These are phyloP conservation scores for Dactylella cylindrospora DNA, from an alignment of 2,329 filamentous ascomycete species.

Conservation along the genomic window DNA sequence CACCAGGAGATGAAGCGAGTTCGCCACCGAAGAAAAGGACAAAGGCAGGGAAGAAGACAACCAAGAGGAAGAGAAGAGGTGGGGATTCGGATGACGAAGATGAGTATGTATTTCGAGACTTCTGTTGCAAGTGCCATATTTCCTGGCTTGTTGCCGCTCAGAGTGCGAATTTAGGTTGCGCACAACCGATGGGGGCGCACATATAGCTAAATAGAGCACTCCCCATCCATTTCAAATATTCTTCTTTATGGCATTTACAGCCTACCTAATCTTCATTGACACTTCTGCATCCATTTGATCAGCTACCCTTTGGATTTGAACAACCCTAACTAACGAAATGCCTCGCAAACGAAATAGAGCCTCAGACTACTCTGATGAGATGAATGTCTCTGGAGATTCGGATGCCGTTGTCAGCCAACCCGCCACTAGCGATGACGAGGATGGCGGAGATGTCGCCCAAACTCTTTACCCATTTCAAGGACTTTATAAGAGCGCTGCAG, in stretches of 20 bases:
- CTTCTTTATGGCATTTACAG: neutral
- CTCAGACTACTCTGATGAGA: conserved; percentile 4
- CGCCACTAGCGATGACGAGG: conserved; percentile 35
- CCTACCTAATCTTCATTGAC: neutral
- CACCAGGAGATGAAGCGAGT: conserved; percentile 31
- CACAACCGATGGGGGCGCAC: too few relatives aligned
- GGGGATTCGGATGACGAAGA: conserved; percentile 24
- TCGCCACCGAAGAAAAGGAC: conserved; percentile 41
- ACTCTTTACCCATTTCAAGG: conserved; percentile 82
- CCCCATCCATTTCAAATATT: neutral
- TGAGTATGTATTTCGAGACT: conserved; percentile 9
- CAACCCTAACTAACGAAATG: conserved; percentile 21
- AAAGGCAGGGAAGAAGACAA: conserved; percentile 23
- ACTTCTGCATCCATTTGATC: neutral
- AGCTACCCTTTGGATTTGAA: neutral
- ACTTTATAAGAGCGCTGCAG: conserved; percentile 71
- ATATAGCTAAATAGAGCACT: too few relatives aligned
- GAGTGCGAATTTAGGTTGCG: too few relatives aligned
- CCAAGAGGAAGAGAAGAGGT: conserved; percentile 11
- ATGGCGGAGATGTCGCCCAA: conserved; percentile 51
- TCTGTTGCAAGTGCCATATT: neutral
- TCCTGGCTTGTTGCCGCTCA: neutral
- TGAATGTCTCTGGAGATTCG: conserved; percentile 12
- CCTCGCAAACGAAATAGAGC: conserved; percentile 8
- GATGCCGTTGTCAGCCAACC: conserved; percentile 24